Base-by-base conservation (phyloP, 805 yeast genomes). In the Hanseniaspora clermontiae region DNA sequence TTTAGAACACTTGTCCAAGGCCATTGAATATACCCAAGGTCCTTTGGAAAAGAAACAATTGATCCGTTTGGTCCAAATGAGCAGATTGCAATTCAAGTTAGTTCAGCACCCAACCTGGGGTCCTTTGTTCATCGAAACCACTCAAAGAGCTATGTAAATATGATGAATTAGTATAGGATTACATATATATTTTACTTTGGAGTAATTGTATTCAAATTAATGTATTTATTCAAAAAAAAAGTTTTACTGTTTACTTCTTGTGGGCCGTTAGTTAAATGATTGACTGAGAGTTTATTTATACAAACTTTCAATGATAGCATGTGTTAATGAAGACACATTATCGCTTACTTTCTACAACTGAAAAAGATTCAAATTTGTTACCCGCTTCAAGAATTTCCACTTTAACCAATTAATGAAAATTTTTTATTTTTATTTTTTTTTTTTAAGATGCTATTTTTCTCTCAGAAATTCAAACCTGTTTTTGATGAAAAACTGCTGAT, bases 31-130 rank as follows among this genome's bases (percentile, higher is more conserved):
- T 62, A 84, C 96, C 24, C 84, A 97, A 78, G 78, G 86, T 51
- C 76, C 80, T 52, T 88, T 84, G 59, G 97, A 91, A 73, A 85
- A 87, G 74, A 76, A 85, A 56, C 96, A 88, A 74, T 93, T 96
- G 57, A 82, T 88, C 60, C 83, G 93, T 19, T 85, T 87, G 64
- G 90, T 91, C 59, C 96, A 88, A 73, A 96, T 97, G 61, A 82
- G 96, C 51, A 86, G 85, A 70, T 81, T 89, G 73, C 98, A 93
- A 76, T 73, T 82, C 66, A 81, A 83, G 66, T 80, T 93, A 63
- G 81, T 53, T 8, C 37, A 46, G 29, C 51, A 46, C 31, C 57
- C 57, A 29, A 31, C 43, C 9, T 53, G 49, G 37, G 57, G 46
- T 46, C 57, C 57, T 17, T 39, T 53, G 24, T 53, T 53, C 27